Evolutionary conservation across 805 yeast genomes (phyloP), one percentile per base, ranked within the genome.

Genomic region (Candida quercuum): DNA sequence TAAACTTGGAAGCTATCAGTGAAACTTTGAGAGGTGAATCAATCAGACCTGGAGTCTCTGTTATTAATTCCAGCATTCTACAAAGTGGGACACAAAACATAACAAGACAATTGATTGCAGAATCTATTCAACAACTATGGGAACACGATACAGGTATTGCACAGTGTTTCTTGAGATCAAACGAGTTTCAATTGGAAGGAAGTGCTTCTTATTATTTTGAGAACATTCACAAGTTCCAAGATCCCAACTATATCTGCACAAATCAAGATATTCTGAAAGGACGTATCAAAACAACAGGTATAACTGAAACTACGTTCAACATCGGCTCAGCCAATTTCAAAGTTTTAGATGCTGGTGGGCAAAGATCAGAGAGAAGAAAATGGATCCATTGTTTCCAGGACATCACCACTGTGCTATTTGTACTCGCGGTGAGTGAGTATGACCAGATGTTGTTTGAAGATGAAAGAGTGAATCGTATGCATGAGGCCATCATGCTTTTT

Each of bases 311-410:
- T 6, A 74, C 70, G 38, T 89, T 93, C 63, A 69, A 70, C 39
- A 76, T 91, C 43, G 76, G 78, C 9, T 70, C 76, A 3, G 72
- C 78, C 33, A 75, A 70, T 46, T 81, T 89, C 57, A 79, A 78
- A 52, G 86, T 93, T 29, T 64, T 88, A 31, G 99, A 93, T 67
- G 98, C 96, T 4, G 99, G 99, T 37, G 99, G 99, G 2, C 97
- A 89, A 63, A 66, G 96, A 43, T 77, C 86, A 16, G 97, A 89
- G 58, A 71, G 97, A 43, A 78, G 82, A 49, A 89, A 89, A 58
- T 89, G 97, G 97, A 85, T 89, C 45, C 96, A 88, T 55, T 86
- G 95, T 54, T 89, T 89, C 61, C 93, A 89, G 53, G 86, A 84
- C 44, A 85, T 91, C 35, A 83, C 95, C 1, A 85, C 94, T 4